phyloP scores from a whole-genome alignment of 352 stramenopile species.

The Globisporangium barbulae region DNA sequence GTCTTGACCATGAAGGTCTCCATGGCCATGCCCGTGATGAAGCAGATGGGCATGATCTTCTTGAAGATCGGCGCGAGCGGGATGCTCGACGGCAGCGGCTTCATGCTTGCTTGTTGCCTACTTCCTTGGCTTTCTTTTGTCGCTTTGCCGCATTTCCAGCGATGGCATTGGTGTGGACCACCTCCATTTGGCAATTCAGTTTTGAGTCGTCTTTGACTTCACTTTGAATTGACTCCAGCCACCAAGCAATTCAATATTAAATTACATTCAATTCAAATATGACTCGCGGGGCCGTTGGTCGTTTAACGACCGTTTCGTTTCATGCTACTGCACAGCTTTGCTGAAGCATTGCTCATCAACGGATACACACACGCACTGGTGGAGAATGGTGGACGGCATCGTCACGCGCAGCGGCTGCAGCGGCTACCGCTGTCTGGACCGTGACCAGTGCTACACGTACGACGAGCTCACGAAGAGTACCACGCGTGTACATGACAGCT shows the following conservation, averaged over 20 bases:
- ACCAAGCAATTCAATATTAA: not conserved
- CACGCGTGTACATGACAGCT: conserved; percentile 33
- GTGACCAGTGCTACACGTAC: conserved; percentile 58
- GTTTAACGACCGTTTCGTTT: conserved; percentile 3
- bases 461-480: conserved; percentile 37
- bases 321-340: not conserved
- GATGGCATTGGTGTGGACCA: conserved; percentile 5
- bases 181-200: not conserved
- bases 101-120: conserved; percentile 16
- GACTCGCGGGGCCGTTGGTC: conserved; percentile 5
- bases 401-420: conserved; percentile 20
- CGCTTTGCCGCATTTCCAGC: conserved; percentile 2
- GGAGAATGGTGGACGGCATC: conserved; percentile 12
- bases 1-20: conserved; percentile 90
- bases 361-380: not conserved
- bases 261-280: conserved; percentile 14
- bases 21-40: conserved; percentile 78
- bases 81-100: conserved; percentile 30
- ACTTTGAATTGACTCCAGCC: too few species aligned
- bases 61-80: conserved; percentile 69
- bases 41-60: conserved; percentile 85
- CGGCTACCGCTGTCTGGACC: conserved; percentile 58
- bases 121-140: not conserved
- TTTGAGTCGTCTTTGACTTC: not conserved
- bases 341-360: not conserved